Percentiles rank a stretch among this genome's conserved stretches.
Conservation (phyloP, 2,329 filamentous ascomycete species). For the Apiospora sp. region DNA sequence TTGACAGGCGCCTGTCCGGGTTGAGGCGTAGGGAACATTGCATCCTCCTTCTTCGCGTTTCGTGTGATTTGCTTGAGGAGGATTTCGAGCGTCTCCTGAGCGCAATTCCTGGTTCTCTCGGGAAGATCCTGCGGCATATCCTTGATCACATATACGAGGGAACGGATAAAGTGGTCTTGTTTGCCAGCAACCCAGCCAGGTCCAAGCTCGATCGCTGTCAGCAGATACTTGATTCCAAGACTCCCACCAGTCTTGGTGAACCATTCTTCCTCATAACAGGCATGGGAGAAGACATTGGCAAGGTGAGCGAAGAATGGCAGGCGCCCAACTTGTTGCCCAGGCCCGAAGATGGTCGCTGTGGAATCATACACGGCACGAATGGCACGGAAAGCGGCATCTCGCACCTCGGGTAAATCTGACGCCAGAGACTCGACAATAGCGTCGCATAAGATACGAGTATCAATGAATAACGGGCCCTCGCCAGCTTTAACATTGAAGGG, state of each 20-base stretch:
- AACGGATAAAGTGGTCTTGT: constrained; percentile 86
- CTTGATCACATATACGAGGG: constrained; percentile 97
- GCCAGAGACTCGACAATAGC: constrained; percentile 90
- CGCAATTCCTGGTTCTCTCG: constrained; percentile 83
- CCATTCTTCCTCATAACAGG: constrained; percentile 98
- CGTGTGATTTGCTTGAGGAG: constrained; percentile 82
- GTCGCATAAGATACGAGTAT: constrained; percentile 86
- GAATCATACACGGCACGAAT: constrained; percentile 82
- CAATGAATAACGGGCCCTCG: constrained; percentile 86
- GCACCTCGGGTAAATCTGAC: constrained; percentile 81
- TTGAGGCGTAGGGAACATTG: constrained; percentile 51
- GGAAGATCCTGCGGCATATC: constrained; percentile 96
- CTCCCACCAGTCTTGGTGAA: constrained; percentile 96
- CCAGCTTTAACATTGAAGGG: constrained; percentile 86
- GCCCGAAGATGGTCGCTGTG: constrained; percentile 80
- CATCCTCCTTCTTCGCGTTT: constrained; percentile 80
- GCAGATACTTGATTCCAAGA: constrained; percentile 86
- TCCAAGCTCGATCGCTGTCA: constrained; percentile 84
- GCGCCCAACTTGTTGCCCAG: constrained; percentile 72
- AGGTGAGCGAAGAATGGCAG: constrained; percentile 87
- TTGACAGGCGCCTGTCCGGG: constrained; percentile 56
- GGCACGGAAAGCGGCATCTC: constrained; percentile 81
- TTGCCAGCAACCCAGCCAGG: constrained; percentile 83
- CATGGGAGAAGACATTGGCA: constrained; percentile 86
- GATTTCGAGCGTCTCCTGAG: constrained; percentile 82